Base-by-base conservation (phyloP, 495 filamentous ascomycete species). In the Choiromyces venosus region DNA sequence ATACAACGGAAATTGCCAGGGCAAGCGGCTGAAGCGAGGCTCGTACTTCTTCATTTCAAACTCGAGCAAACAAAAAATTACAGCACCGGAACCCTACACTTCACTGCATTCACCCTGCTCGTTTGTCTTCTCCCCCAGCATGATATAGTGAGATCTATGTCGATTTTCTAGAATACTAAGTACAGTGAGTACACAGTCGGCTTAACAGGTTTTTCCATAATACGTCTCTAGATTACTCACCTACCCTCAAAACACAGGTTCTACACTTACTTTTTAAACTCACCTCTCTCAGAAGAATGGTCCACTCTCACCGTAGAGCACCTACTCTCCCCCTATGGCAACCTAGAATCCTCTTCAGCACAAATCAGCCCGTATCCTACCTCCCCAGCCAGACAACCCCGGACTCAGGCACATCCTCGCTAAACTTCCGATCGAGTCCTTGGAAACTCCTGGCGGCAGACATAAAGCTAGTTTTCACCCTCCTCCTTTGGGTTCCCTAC, bases 371-470 rank as follows among this genome's bases (percentile, higher is more conserved):
- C 14, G 78, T 79, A 68, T 80, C 79, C n/a, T 80, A 77, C 52
- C 75, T 80, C 44, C 79, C 79, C 33, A 80, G 78, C 25, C 79
- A 80, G 65, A 69, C 77, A 44, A 66, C 77, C 19, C 68, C 78
- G 52, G 61, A 69, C 39, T 69, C 78, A 35, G 65, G 67, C 19
- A 67, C 71, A 25, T 67, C 74, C 18, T 71, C 79, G 18, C 39
- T 80, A 42, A 80, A 73, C 64, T 79, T 80, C 67, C 78, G 78
- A 37, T 68, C 73, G 33, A 71, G 74, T 8, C 79, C 79, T 5
- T 75, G 70, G 38, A 68, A 35, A 37, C 72, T 82, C 36, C 69
- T 82, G 8, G 70, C 68, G 68, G 68, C 79, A 4, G 80, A 82
- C 42, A 68, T 81, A 39, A 74, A 69, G 56, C 80, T 82, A 38